Evolutionary conservation across 1,284 basidiomycete genomes (phyloP).

Genomic region (Heterobasidion occidentale): DNA sequence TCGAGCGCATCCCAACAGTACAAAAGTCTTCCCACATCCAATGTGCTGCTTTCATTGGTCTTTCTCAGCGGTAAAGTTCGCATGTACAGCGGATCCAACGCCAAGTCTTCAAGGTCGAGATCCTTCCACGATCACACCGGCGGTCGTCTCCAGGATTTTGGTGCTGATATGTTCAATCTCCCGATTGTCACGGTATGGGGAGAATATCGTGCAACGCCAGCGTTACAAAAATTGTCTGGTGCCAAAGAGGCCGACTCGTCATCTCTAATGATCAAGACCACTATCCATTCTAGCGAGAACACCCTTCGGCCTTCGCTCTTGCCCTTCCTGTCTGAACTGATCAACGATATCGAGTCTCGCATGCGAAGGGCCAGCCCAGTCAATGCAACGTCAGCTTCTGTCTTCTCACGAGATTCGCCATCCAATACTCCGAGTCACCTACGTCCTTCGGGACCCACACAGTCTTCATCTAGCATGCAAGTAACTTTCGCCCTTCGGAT

Average conservation of each 20-base stretch:
- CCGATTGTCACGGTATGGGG: constrained; percentile 81
- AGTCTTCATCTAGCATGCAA: constrained; percentile 42
- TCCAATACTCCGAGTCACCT: background rate
- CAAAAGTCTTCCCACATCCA: constrained; percentile 40
- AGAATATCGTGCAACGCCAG: constrained; percentile 61
- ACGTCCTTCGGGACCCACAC: constrained; percentile 5
- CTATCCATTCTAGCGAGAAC: constrained; percentile 83
- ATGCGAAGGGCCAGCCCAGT: constrained; percentile 35
- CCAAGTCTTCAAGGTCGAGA: constrained; percentile 26
- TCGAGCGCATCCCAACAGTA: constrained; percentile 20
- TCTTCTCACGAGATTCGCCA: constrained; percentile 12
- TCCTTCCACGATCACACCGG: constrained; percentile 32
- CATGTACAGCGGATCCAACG: constrained; percentile 42
- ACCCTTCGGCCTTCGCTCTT: constrained; percentile 73
- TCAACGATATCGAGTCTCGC: constrained; percentile 55
- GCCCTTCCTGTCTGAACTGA: constrained; percentile 74
- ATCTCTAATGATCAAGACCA: constrained; percentile 65
- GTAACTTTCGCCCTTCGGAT: constrained; percentile 84
- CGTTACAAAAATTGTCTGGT: constrained; percentile 26
- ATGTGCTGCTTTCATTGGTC: constrained; percentile 64
- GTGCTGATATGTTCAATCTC: constrained; percentile 61
- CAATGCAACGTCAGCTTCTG: constrained; percentile 15
- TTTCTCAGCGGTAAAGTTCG: constrained; percentile 79
- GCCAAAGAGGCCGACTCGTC: constrained; percentile 36
- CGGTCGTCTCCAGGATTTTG: constrained; percentile 41